Base-by-base conservation (phyloP, 768 basidiomycete species). In the Neoboletus subvelutipes region DNA sequence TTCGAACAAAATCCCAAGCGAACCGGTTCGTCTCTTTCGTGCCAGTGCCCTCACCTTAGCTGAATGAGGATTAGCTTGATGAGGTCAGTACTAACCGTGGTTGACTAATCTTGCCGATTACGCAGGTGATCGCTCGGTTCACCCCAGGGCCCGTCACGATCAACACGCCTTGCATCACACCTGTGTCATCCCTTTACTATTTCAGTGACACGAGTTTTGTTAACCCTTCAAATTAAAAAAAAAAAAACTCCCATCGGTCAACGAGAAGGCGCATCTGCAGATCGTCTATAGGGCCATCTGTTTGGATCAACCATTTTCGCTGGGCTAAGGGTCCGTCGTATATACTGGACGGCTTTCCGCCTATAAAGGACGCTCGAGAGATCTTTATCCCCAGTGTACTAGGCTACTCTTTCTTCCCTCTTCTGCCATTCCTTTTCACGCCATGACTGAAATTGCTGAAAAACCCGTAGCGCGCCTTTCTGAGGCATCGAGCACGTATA, bases 361-460 rank as follows among this genome's bases (percentile, higher is more conserved):
- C 37, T 71, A 71, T 71, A 71, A 72, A 68, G 61, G 49, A 20
- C 39, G 22, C 31, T 34, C 28, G 20, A 48, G 47, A 29, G 34
- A 29, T 11, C 20, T 18, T 34, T 31, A 11, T 45, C 46, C 39
- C 37, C 54, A 48, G 39, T 46, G 45, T 40, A 26, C n/a, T 36
- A 10, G 20, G 45, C 24, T 47, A 29, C 50, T 33, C 29, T 26
- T 17, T 22, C 26, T 31, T 36, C 54, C 54, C 46, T 40, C 29
- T 20, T 56, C 37, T 17, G 18, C 26, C 50, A 9, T 26, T 58
- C 45, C 43, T 48, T 46, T 58, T 43, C 34, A 18, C 48, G 43
- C 41, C 34, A 73, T 73, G 63, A 54, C 72, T 34, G 54, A 62
- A 28, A 57, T 52, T 13, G 48, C 42, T 26, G 63, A 61, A 50